Conservation (phyloP, 306 rosid genomes). For the Parietaria judaica region DNA sequence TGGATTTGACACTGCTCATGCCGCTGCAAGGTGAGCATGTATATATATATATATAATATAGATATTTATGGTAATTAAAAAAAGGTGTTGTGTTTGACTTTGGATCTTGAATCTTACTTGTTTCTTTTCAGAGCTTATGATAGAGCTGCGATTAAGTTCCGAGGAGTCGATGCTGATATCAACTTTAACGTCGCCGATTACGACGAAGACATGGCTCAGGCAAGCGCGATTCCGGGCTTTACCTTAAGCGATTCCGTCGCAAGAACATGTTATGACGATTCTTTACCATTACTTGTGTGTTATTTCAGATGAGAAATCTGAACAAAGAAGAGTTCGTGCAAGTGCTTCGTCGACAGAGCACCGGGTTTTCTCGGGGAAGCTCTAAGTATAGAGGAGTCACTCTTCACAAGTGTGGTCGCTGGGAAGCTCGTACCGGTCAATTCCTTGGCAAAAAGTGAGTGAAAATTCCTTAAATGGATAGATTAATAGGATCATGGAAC, state of each 20-base stretch:
- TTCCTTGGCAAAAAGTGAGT: slow-evolving; percentile 30
- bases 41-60: neutral
- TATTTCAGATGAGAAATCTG: slow-evolving; percentile 26
- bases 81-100: neutral
- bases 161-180: slow-evolving; percentile 55
- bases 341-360: slow-evolving; percentile 35
- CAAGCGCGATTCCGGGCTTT: neutral
- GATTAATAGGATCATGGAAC: too few species aligned
- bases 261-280: too few species aligned
- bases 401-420: slow-evolving; percentile 32
- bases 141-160: slow-evolving; percentile 51
- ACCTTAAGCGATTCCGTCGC: too few species aligned
- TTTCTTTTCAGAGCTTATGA: slow-evolving; percentile 38
- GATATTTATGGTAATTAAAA: neutral
- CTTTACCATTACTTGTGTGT: neutral
- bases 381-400: slow-evolving; percentile 30
- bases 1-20: slow-evolving; percentile 54
- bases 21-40: slow-evolving; percentile 39
- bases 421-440: slow-evolving; percentile 27
- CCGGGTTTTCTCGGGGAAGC: slow-evolving; percentile 37
- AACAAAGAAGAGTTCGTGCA: slow-evolving; percentile 42
- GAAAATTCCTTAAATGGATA: slow-evolving; percentile 1
- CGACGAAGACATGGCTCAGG: slow-evolving; percentile 45
- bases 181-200: slow-evolving; percentile 35
- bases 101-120: neutral